A percentile compares a stretch with the other conserved stretches of the same genome.
These are phyloP conservation scores for Talaromyces nanjingensis DNA, from an alignment of 495 filamentous ascomycete species.

Conservation along the genomic window DNA sequence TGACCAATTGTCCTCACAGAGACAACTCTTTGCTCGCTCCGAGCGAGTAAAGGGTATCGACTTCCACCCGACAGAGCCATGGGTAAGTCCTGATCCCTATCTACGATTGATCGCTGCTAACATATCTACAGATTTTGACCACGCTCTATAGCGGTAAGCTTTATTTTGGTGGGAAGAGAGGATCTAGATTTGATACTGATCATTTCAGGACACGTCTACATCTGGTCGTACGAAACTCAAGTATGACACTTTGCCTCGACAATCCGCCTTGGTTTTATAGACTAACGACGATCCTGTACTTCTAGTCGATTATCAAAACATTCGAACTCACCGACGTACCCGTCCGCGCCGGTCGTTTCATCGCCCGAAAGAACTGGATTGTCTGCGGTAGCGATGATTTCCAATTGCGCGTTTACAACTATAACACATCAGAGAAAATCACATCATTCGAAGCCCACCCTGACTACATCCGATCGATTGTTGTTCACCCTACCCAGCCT, in stretches of 20 bases:
- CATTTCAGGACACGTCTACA: conserved; percentile 81
- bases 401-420: conserved; percentile 93
- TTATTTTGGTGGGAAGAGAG: neutral
- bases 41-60: conserved; percentile 97
- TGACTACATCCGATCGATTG: conserved; percentile 97
- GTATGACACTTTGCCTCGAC: conserved; percentile 24
- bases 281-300: neutral
- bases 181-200: neutral
- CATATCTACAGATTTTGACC: conserved; percentile 64
- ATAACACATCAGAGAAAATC: conserved; percentile 99
- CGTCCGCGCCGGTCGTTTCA: conserved; percentile 91
- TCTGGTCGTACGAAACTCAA: conserved; percentile 98
- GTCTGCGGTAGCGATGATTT: conserved; percentile 98
- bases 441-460: conserved; percentile 97
- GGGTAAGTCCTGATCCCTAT: conserved; percentile 43
- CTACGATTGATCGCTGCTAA: conserved; percentile 18
- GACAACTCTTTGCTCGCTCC: conserved; percentile 73
- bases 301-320: conserved; percentile 86
- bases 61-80: conserved; percentile 94
- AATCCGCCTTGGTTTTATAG: neutral
- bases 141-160: conserved; percentile 85
- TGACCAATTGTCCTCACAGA: conserved; percentile 42
- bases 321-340: conserved; percentile 99
- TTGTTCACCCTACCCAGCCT: conserved; percentile 92
- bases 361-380: conserved; percentile 98